Evolutionary conservation across 805 yeast species (phyloP), one percentile per base, ranked within the genome.

Genomic region (Suhomyces kilbournensis): DNA sequence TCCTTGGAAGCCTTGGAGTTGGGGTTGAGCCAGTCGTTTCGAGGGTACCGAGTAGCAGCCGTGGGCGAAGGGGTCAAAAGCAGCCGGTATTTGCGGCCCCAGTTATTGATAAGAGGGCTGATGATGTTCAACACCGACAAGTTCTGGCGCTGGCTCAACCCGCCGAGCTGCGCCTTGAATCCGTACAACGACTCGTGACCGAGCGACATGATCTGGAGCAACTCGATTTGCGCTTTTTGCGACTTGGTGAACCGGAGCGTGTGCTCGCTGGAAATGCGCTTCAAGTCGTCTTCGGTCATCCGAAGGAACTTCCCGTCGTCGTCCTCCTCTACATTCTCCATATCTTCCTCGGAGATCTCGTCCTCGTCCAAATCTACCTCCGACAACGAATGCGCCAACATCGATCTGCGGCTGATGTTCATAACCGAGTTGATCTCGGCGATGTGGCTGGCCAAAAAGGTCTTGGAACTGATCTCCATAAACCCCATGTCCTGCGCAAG

Each of bases 401-500:
- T 88, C 35, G 94, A 83, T 60, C 90, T 71, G 56, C 92, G 79
- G 44, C 91, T 89, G 60, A 90, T 75, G 61, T 90, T 86, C 81
- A 90, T 82, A 1, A 96, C 92, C 3, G 91, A 79, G 58, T 85
- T 82, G 17, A 90, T 85, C 65, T 92, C 98, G 2, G 96, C 82
- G 42, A 87, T 75, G 66, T 91, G 96, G 0, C 96, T 83, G 0
- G 96, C 96, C 51, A 91, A 71, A 62, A 87, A 88, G 5, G 91
- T 82, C 59, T 86, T 80, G 8, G 91, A 77, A 53, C 88, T 83
- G 17, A 82, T 80, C 44, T 88, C 89, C 73, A 90, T 81, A 60
- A 90, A 80, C 3, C 90, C 90, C 82, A 87, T 83, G 65, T 88
- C 94, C 64, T 90, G 96, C 3, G 96, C 94, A 42, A 92, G 70